These are phyloP conservation scores for Porphyra umbilicalis DNA, from an alignment of 31 red algal genomes.

Conservation along the genomic window DNA sequence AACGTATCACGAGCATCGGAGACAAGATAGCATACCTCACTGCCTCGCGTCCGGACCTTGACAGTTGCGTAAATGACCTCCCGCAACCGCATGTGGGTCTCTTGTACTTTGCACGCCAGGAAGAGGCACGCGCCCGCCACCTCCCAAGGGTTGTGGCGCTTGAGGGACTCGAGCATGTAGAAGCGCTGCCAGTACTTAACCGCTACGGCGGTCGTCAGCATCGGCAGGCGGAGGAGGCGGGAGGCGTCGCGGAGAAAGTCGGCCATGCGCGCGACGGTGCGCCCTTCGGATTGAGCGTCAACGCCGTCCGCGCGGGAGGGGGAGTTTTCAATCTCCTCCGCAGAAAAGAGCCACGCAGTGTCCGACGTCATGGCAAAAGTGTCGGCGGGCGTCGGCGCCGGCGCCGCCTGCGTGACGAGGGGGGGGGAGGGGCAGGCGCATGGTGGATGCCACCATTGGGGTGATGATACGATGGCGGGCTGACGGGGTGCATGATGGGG, in stretches of 20 bases:
- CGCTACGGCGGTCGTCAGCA: slow-evolving; percentile 60
- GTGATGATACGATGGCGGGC: not conserved
- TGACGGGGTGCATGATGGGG: not conserved
- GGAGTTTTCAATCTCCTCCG: slow-evolving; percentile 68
- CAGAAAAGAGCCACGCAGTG: slow-evolving; percentile 68
- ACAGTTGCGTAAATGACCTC: slow-evolving; percentile 89
- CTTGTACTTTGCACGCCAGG: slow-evolving; percentile 92
- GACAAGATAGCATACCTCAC: not conserved
- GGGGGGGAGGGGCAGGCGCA: not conserved
- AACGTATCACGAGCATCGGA: too few relatives aligned
- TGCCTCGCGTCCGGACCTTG: slow-evolving; percentile 74
- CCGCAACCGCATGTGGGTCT: slow-evolving; percentile 64
- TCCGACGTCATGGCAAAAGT: slow-evolving; percentile 3
- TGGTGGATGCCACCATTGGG: not conserved
- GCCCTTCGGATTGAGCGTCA: slow-evolving; percentile 28
- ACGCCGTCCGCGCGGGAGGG: slow-evolving; percentile 60
- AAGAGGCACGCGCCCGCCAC: slow-evolving; percentile 85
- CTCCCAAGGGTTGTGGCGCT: slow-evolving; percentile 44
- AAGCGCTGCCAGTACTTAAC: slow-evolving; percentile 73
- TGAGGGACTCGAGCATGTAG: slow-evolving; percentile 72
- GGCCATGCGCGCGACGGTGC: slow-evolving; percentile 51
- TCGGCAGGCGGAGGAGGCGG: slow-evolving; percentile 39
- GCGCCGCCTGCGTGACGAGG: not conserved
- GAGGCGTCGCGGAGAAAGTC: slow-evolving; percentile 56
- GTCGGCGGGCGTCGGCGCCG: not conserved